A percentile compares a stretch with the other conserved stretches of the same genome.
These are phyloP conservation scores for Sporothrix pallida DNA, from an alignment of 2,329 filamentous ascomycete species.

Conservation along the genomic window DNA sequence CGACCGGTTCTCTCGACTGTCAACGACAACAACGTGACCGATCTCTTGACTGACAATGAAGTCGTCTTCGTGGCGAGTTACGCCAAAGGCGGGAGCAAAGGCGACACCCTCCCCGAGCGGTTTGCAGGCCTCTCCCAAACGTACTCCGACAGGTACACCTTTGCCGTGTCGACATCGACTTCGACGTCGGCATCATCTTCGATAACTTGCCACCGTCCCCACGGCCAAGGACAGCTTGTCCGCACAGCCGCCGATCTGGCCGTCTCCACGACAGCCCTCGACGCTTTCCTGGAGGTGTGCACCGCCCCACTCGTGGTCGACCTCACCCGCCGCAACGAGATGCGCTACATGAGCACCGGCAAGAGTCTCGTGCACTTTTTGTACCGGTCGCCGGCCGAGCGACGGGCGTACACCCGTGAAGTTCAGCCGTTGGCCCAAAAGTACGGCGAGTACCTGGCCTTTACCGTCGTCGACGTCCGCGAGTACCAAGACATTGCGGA, in stretches of 20 bases:
- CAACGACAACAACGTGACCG: slow-evolving; percentile 41
- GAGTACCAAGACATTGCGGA: slow-evolving; percentile 55
- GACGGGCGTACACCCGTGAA: slow-evolving; percentile 45
- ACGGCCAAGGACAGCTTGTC: slow-evolving; percentile 47
- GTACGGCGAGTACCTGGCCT: slow-evolving; percentile 55
- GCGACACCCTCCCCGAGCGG: slow-evolving; percentile 42
- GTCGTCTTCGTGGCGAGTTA: slow-evolving; percentile 52
- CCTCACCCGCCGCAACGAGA: slow-evolving; percentile 53
- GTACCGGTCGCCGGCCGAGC: slow-evolving; percentile 42
- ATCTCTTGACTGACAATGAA: slow-evolving; percentile 49
- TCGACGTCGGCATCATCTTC: slow-evolving; percentile 1
- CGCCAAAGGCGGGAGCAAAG: slow-evolving; percentile 36
- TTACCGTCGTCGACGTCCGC: slow-evolving; percentile 53
- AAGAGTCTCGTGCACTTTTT: slow-evolving; percentile 48
- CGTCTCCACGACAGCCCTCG: slow-evolving; percentile 43
- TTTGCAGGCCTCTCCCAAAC: slow-evolving; percentile 46
- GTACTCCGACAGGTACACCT: slow-evolving; percentile 51
- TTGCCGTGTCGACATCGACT: slow-evolving; percentile 44
- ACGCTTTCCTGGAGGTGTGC: slow-evolving; percentile 49
- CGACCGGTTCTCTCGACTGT: slow-evolving; percentile 43
- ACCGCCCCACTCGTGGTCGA: slow-evolving; percentile 51
- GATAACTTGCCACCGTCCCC: slow-evolving; percentile 51
- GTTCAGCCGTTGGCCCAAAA: slow-evolving; percentile 52
- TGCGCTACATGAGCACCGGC: slow-evolving; percentile 42
- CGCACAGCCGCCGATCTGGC: slow-evolving; percentile 45